Evolutionary conservation across 768 basidiomycete species (phyloP).

Genomic region (Panellus pusillus): DNA sequence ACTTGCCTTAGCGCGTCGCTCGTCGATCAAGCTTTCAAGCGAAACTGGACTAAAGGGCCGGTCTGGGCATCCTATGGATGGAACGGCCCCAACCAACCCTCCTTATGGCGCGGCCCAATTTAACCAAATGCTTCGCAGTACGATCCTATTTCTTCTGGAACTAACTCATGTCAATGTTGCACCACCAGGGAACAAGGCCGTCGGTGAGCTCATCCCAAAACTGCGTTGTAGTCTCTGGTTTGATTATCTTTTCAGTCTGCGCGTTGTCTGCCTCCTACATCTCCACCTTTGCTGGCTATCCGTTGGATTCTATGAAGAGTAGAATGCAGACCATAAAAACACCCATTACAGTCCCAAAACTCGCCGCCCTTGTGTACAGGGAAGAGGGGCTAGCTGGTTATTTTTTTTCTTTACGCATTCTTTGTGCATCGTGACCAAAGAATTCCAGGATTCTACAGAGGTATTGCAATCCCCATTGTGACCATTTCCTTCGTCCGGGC

Average conservation of each 20-base stretch:
- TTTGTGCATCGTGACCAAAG: not conserved
- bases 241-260: constrained; percentile 48
- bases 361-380: constrained; percentile 71
- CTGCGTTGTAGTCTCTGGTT: not conserved
- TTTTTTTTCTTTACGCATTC: not conserved
- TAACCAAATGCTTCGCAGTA: constrained; percentile 70
- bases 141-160: constrained; percentile 21
- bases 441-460: constrained; percentile 84
- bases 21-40: constrained; percentile 37
- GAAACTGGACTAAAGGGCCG: constrained; percentile 69
- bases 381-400: constrained; percentile 60
- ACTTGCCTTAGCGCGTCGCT: constrained; percentile 5
- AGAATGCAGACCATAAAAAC: constrained; percentile 83
- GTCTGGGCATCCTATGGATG: constrained; percentile 75
- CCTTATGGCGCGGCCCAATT: constrained; percentile 62
- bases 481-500: constrained; percentile 97
- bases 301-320: constrained; percentile 95
- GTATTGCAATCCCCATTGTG: constrained; percentile 88
- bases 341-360: constrained; percentile 68
- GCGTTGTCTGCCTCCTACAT: constrained; percentile 90
- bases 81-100: constrained; percentile 60
- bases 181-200: constrained; percentile 73
- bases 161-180: constrained; percentile 18
- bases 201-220: constrained; percentile 28
- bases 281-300: constrained; percentile 88